phyloP scores from a whole-genome alignment of 345 rosid species.

The Corchorus capsularis region DNA sequence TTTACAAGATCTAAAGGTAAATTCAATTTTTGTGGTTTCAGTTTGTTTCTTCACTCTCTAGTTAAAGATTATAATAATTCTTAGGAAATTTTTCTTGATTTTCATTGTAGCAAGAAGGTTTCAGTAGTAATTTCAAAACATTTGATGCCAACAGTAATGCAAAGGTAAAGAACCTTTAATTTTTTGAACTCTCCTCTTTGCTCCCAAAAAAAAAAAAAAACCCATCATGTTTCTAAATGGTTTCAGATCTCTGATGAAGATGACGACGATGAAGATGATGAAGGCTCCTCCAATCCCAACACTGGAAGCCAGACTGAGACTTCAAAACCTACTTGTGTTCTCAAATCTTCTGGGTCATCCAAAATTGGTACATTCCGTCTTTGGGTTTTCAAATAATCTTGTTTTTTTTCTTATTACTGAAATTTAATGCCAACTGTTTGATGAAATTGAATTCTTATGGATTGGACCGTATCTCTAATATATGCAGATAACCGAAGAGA shows the following conservation, averaged over 20 bases:
- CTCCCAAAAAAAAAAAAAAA: background rate
- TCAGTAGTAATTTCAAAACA: conserved; percentile 45
- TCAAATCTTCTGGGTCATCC: conserved; percentile 47
- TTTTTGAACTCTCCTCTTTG: background rate
- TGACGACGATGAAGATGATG: conserved; percentile 62
- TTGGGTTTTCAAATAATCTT: background rate
- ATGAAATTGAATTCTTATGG: background rate
- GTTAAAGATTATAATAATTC: too few species aligned
- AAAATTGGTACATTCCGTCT: conserved; percentile 40
- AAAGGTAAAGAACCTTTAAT: conserved; percentile 44
- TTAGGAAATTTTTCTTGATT: too few species aligned
- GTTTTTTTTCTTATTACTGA: background rate
- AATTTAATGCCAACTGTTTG: too few species aligned
- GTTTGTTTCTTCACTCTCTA: too few species aligned
- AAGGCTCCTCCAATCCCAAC: conserved; percentile 51
- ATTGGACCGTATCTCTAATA: conserved; percentile 4
- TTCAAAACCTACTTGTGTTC: conserved; percentile 43
- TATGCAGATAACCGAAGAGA: conserved; percentile 72
- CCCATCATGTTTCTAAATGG: background rate
- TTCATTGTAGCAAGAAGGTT: conserved; percentile 58
- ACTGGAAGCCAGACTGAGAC: conserved; percentile 65
- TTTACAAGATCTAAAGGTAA: conserved; percentile 63
- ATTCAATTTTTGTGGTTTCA: background rate
- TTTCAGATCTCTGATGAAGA: conserved; percentile 58
- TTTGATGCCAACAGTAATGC: conserved; percentile 41